Evolutionary conservation across 495 filamentous ascomycete genomes (phyloP).

Genomic region (Neurospora intermedia): DNA sequence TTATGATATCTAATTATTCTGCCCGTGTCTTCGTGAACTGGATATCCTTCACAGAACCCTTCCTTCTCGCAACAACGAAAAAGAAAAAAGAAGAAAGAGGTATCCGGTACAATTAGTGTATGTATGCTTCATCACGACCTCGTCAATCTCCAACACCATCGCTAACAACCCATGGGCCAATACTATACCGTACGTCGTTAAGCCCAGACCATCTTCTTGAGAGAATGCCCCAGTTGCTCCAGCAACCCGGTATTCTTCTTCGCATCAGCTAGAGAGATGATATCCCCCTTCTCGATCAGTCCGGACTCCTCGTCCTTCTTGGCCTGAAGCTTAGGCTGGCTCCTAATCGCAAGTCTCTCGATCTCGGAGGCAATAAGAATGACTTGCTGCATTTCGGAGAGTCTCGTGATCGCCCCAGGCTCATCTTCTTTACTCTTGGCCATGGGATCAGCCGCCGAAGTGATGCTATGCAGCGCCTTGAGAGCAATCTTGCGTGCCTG

Average conservation of each 20-base stretch:
- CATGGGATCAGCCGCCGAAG: conserved; percentile 34
- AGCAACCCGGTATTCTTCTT: conserved; percentile 78
- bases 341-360: conserved; percentile 29
- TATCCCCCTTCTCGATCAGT: conserved; percentile 58
- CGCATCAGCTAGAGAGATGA: conserved; percentile 74
- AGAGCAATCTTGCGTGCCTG: conserved; percentile 34
- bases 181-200: conserved; percentile 19
- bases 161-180: background rate
- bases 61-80: background rate
- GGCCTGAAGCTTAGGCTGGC: conserved; percentile 17
- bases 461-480: conserved; percentile 51
- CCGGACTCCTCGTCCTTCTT: conserved; percentile 18
- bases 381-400: conserved; percentile 63
- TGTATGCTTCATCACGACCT: background rate
- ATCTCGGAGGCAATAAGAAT: conserved; percentile 57
- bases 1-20: background rate
- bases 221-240: conserved; percentile 72
- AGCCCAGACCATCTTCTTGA: conserved; percentile 91
- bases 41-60: background rate
- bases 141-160: background rate
- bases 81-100: background rate
- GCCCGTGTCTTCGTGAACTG: background rate
- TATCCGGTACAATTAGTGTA: background rate
- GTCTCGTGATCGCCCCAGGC: conserved; percentile 19
- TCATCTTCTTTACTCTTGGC: conserved; percentile 21